Base-by-base conservation (phyloP, 2,329 filamentous ascomycete genomes). In the Chlorencoelia australis region DNA sequence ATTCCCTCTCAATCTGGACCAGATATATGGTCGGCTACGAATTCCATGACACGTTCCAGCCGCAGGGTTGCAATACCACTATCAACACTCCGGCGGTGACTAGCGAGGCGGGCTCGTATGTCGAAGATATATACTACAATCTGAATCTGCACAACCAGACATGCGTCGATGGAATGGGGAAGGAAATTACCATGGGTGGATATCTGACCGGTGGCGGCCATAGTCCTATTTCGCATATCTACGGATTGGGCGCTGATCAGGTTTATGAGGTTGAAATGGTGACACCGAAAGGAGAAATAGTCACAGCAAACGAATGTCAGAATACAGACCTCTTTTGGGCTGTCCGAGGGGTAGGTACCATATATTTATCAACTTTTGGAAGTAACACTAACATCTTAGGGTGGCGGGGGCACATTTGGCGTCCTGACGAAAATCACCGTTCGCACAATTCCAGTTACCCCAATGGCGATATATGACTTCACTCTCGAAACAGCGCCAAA, bases 221-320 rank as follows among this genome's bases (percentile, higher is more conserved):
- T 33, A 55, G 56, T 5, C 57, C 59, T 1, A 50, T 57, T 4
- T 55, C 57, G 6, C 52, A 49, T 27, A 51, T 58, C 20, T 65
- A 63, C 37, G 65, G 64, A 4, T 51, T 67, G 6, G 63, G 54
- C 2, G 59, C 61, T 1, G 66, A 68, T 42, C 60, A 67, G 43
- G 54, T 63, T 1, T 57, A 67, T 19, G 61, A 65, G 37, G 55
- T 54, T 9, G 20, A 37, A 13, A 24, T 44, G 18, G 36, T 42
- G 10, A 33, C 38, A 3, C 35, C 27, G 7, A 31, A 26, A 11
- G 42, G 55, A 1, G 48, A 42, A 8, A 48, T 54, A 7, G 36
- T 59, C 16, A 48, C 39, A 6, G 56, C 48, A 2, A 53, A 36
- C 7, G 42, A 26, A 4, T 32, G 13, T 2, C 33, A 49, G 4